Base-by-base conservation (phyloP, 768 basidiomycete species). In the Boletus rubroflammeus region DNA sequence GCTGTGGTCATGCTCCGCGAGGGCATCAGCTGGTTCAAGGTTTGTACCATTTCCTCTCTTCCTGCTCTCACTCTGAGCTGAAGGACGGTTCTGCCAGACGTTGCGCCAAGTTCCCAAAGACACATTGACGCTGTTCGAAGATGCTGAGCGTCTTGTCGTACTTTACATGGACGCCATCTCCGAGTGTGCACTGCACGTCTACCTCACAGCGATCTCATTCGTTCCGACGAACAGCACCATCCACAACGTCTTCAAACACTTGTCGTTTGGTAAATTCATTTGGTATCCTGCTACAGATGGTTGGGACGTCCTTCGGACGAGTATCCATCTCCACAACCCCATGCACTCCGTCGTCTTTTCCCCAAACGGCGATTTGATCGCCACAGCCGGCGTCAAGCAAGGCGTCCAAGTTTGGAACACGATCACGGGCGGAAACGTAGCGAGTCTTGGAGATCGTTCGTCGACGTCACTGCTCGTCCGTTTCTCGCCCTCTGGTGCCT, bases 351-450 rank as follows among this genome's bases (percentile, higher is more conserved):
- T 66, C 13, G 50, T 34, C 6, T 59, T 59, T 56, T 62, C 59
- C 14, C 59, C 52, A 15, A 46, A 51, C 32, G 50, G 56, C 0
- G 31, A 53, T 3, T 11, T 49, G 23, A 46, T 65, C n/a, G 63
- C 65, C 1, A 63, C 63, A 9, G 63, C 55, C 6, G 48, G 55
- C 13, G 45, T 8, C 0, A 39, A 46, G 23, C 49, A 67, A 3
- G 58, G 60, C 2, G 63, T 66, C 25, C 66, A 62, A 25, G n/a
- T 66, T 13, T 66, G 65, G 65, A 60, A 58, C 2, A 38, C 48
- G 2, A 29, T 60, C 35, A 65, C 64, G 0, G 64, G 64, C 6
- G 44, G 44, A 23, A 65, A 65, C 17, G 9, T 65, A 0, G 64
- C 64, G 2, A 63, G 56, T 32, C 35, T 65, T 15, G 64, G 64